Evolutionary conservation across 2,329 filamentous ascomycete species (phyloP).

Genomic region (Coleophoma eucalyptorum): DNA sequence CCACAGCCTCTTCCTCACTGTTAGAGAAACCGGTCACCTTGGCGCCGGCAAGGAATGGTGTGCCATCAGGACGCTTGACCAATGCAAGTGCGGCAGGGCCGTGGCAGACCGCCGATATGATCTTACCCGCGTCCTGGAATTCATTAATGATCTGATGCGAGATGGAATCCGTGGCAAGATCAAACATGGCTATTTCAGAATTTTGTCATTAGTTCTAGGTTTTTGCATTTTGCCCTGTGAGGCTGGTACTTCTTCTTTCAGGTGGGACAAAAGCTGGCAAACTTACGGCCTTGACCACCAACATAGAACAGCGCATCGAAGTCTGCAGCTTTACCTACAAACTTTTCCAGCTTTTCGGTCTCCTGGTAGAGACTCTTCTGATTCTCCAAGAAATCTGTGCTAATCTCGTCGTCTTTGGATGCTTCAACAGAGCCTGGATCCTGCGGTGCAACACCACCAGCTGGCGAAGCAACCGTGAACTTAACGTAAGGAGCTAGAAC

Average conservation of each 20-base stretch:
- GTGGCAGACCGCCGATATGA: conserved; percentile 66
- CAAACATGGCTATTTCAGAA: conserved; percentile 27
- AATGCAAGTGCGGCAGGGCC: conserved; percentile 60
- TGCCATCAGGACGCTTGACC: conserved; percentile 47
- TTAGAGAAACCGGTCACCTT: conserved; percentile 58
- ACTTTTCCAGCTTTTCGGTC: conserved; percentile 43
- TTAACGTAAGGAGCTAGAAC: conserved; percentile 35
- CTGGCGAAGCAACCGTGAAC: conserved; percentile 40
- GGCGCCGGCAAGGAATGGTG: conserved; percentile 50
- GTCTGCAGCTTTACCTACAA: conserved; percentile 41
- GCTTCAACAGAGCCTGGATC: conserved; percentile 39
- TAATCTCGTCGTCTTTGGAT: conserved; percentile 35
- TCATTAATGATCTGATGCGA: conserved; percentile 58
- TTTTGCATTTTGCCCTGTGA: background rate
- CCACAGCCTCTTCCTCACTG: conserved; percentile 40
- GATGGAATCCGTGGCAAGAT: conserved; percentile 47
- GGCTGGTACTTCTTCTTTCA: too few relatives aligned
- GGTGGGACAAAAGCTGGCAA: too few relatives aligned
- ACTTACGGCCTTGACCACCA: conserved; percentile 52
- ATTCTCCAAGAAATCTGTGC: conserved; percentile 37
- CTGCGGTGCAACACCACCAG: conserved; percentile 37
- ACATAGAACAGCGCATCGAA: conserved; percentile 56
- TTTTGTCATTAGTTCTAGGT: background rate
- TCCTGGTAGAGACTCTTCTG: conserved; percentile 47
- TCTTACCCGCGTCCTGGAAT: conserved; percentile 58